A percentile compares a stretch with the other conserved stretches of the same genome.
Conservation (phyloP, 768 basidiomycete genomes). For the Serendipita sp. region DNA sequence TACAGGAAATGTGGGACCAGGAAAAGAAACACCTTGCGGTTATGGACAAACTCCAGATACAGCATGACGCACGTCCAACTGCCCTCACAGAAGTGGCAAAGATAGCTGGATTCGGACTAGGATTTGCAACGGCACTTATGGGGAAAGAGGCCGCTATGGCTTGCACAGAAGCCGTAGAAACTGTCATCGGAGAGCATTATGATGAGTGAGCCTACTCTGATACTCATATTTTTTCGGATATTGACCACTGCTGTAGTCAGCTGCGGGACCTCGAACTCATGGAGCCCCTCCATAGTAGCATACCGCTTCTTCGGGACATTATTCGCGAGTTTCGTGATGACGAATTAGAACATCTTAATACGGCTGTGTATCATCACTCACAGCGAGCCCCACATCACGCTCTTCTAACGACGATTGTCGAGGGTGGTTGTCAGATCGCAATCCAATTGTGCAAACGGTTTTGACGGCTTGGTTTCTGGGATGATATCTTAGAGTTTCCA, state of each 20-base stretch:
- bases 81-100: slow-evolving; percentile 71
- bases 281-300: slow-evolving; percentile 55
- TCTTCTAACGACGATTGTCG: slow-evolving; percentile 69
- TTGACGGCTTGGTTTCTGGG: slow-evolving; percentile 19
- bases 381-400: slow-evolving; percentile 88
- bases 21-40: slow-evolving; percentile 82
- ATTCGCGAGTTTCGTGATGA: slow-evolving; percentile 82
- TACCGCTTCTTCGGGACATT: slow-evolving; percentile 54
- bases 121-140: slow-evolving; percentile 70
- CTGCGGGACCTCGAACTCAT: slow-evolving; percentile 53
- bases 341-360: slow-evolving; percentile 86
- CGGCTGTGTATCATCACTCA: slow-evolving; percentile 71
- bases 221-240: not conserved
- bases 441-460: slow-evolving; percentile 79
- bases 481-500: not conserved
- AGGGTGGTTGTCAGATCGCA: slow-evolving; percentile 72
- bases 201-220: slow-evolving; percentile 53
- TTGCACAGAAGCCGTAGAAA: slow-evolving; percentile 95
- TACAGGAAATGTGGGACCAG: slow-evolving; percentile 94
- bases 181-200: slow-evolving; percentile 95
- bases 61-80: slow-evolving; percentile 76
- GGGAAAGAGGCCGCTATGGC: slow-evolving; percentile 95
- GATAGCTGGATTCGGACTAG: slow-evolving; percentile 72
- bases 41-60: slow-evolving; percentile 69
- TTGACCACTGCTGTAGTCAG: slow-evolving; percentile 37